phyloP scores from a whole-genome alignment of 2,329 filamentous ascomycete species.

The Grosmannia clavigera region DNA sequence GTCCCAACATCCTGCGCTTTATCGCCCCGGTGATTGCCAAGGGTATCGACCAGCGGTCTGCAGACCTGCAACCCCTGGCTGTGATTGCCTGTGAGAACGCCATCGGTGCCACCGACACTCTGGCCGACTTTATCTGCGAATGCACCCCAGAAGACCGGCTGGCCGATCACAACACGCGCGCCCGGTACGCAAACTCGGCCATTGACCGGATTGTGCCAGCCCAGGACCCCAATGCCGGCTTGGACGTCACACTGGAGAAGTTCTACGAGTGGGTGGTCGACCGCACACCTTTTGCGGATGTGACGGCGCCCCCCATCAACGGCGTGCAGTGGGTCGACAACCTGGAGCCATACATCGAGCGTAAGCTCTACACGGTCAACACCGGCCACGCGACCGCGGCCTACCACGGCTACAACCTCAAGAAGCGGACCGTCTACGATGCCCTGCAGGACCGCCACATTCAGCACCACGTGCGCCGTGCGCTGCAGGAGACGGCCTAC shows the following conservation, averaged over 20 bases:
- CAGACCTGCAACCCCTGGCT: slow-evolving; percentile 55
- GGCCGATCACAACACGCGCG: slow-evolving; percentile 56
- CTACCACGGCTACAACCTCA: slow-evolving; percentile 82
- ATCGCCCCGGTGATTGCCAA: slow-evolving; percentile 93
- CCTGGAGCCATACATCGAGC: slow-evolving; percentile 91
- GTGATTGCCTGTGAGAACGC: slow-evolving; percentile 98
- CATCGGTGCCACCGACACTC: slow-evolving; percentile 84
- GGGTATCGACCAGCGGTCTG: slow-evolving; percentile 69
- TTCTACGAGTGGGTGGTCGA: slow-evolving; percentile 99
- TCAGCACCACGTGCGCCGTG: slow-evolving; percentile 63
- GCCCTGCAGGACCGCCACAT: slow-evolving; percentile 73
- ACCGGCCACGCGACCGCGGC: slow-evolving; percentile 92
- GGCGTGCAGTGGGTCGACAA: slow-evolving; percentile 90
- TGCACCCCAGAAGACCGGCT: slow-evolving; percentile 60
- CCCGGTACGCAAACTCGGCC: slow-evolving; percentile 90
- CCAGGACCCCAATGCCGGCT: slow-evolving; percentile 64
- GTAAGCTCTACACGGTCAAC: slow-evolving; percentile 99
- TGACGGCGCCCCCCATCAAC: slow-evolving; percentile 60
- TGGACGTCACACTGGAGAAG: slow-evolving; percentile 92
- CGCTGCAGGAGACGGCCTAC: slow-evolving; percentile 72
- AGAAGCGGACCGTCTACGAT: slow-evolving; percentile 82
- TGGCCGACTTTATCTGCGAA: slow-evolving; percentile 68
- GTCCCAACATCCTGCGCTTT: slow-evolving; percentile 90
- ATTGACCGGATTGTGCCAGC: slow-evolving; percentile 97
- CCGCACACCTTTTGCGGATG: slow-evolving; percentile 64